Percentiles rank a stretch among this genome's conserved stretches.
phyloP scores from a whole-genome alignment of 148 eudicot genomes.

The Rhododendron simsii region DNA sequence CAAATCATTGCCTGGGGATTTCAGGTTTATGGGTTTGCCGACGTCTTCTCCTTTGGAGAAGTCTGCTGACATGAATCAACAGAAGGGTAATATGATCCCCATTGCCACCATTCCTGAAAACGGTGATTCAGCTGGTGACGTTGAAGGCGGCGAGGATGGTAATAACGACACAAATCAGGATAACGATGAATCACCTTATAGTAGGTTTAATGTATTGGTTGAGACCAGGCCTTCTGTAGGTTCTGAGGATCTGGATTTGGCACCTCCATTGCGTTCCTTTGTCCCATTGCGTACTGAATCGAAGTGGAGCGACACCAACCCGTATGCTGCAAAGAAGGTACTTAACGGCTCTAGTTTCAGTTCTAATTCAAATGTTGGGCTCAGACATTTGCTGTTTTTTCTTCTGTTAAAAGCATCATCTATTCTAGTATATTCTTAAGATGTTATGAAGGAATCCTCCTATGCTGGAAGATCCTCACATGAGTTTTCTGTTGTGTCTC shows the following conservation, averaged over 20 bases:
- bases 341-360: constrained; percentile 9
- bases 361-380: neutral
- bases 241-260: constrained; percentile 32
- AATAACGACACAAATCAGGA: constrained; percentile 28
- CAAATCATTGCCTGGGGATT: constrained; percentile 72
- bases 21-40: constrained; percentile 38
- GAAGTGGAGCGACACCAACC: constrained; percentile 75
- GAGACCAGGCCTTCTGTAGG: constrained; percentile 19
- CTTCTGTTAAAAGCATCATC: neutral
- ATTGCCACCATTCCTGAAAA: constrained; percentile 16
- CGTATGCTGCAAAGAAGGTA: constrained; percentile 79
- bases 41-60: constrained; percentile 14
- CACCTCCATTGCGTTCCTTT: constrained; percentile 35
- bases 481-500: neutral
- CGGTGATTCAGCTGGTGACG: constrained; percentile 18
- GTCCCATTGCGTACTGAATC: constrained; percentile 44
- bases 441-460: neutral
- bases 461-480: neutral
- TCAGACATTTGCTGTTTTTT: neutral
- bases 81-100: neutral
- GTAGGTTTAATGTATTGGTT: constrained; percentile 18
- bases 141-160: constrained; percentile 8
- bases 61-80: constrained; percentile 15
- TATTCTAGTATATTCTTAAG: neutral
- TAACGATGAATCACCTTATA: constrained; percentile 62